Evolutionary conservation across 768 basidiomycete genomes (phyloP).

Genomic region (Leccinum truebloodii): DNA sequence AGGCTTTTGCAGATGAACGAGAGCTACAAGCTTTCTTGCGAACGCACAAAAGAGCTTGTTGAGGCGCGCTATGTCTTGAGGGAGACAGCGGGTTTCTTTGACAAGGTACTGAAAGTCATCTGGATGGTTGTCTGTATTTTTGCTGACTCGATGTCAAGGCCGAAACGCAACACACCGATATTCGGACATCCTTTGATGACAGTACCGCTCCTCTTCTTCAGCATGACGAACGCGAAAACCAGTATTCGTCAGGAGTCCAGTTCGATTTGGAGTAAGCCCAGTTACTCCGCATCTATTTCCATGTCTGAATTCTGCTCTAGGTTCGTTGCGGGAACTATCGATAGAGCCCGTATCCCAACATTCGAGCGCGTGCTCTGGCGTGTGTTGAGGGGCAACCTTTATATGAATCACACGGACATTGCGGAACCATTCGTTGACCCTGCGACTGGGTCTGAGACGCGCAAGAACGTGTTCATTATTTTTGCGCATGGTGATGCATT

Average conservation of each 20-base stretch:
- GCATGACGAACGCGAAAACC: constrained; percentile 82
- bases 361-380: constrained; percentile 99
- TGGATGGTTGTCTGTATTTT: not conserved
- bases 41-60: constrained; percentile 80
- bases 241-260: constrained; percentile 53
- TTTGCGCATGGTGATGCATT: constrained; percentile 95
- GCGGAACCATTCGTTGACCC: constrained; percentile 90
- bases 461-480: constrained; percentile 99
- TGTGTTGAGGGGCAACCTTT: constrained; percentile 94
- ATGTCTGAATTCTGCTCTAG: constrained; percentile 37
- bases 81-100: constrained; percentile 97
- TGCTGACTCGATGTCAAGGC: constrained; percentile 50
- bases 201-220: constrained; percentile 88
- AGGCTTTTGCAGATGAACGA: constrained; percentile 89
- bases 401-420: constrained; percentile 99
- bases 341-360: constrained; percentile 85
- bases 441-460: constrained; percentile 74
- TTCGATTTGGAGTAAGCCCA: constrained; percentile 85
- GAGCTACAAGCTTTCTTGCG: constrained; percentile 85
- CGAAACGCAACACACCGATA: constrained; percentile 74
- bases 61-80: constrained; percentile 94
- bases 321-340: constrained; percentile 96
- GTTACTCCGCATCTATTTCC: not conserved
- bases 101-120: constrained; percentile 53
- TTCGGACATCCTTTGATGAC: constrained; percentile 89